Base-by-base conservation (phyloP, 116 monocot genomes). In the Papilionanthe hybrid region DNA sequence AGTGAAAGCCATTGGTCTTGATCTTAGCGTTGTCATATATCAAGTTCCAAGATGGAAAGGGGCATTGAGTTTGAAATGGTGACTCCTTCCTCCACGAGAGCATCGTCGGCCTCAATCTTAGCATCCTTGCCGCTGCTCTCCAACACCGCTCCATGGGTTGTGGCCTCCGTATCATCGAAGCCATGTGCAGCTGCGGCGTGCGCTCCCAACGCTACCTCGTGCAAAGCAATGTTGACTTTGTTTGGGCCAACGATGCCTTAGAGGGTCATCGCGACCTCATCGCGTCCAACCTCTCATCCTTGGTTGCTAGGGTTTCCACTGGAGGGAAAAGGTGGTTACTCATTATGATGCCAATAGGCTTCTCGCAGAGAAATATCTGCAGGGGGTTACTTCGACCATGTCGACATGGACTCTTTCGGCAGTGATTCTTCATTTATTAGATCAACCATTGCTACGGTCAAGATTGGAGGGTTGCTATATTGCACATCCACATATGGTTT, bases 111-210 rank as follows among this genome's bases (percentile, higher is more conserved):
- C 94, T 94, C 43, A 94, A 97, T 91, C 94, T 97, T 74, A 92
- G 84, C 65, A 91, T 89, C 73, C 97, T 97, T 78, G 75, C 92
- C 37, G 89, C 91, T 42, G 49, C 86, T 76, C 43, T 94, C 79
- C 89, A 87, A 43, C 67, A 81, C 5, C 74, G 81, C 9, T 48
- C 73, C 17, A 41, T 75, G 27, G 75, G 71, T 75, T 17, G 72
- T 19, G 75, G 75, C 42, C 58, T 85, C 71, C 88, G 85, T 55
- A 76, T 96, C 76, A 88, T 97, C 76, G 97, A 94, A 15, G 92
- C 92, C 58, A 97, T 97, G 97, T 97, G 97, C 80, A 92, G 97
- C 25, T 97, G 92, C 83, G 97, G 92, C 49, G 91, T 92, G 58
- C 86, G 94, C 18, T 80, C 94, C 74, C 81, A 91, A 77, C 91